Percentiles rank a stretch among this genome's conserved stretches.
Conservation (phyloP, 176 grass and related monocot species). For the Lolium perenne region DNA sequence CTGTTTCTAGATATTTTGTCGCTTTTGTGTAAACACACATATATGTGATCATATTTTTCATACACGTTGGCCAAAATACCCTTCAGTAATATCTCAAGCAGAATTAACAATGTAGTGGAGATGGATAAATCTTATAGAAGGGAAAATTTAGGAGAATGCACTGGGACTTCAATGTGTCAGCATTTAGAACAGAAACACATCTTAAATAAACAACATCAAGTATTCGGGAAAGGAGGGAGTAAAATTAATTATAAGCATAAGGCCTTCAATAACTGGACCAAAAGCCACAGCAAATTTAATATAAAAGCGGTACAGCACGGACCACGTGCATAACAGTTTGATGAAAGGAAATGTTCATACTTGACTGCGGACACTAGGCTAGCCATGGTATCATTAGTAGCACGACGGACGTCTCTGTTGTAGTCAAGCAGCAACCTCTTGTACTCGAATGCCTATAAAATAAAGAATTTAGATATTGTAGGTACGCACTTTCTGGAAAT, state of each 20-base stretch:
- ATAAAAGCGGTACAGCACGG: constrained; percentile 25
- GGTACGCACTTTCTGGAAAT: neutral
- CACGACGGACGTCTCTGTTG: constrained; percentile 90
- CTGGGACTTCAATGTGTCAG: neutral
- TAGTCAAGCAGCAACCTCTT: constrained; percentile 87
- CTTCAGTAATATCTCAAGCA: constrained; percentile 20
- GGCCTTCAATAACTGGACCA: constrained; percentile 16
- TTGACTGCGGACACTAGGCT: constrained; percentile 73
- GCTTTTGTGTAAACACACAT: neutral
- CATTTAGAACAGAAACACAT: neutral
- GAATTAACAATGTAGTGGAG: neutral
- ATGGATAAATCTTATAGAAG: neutral
- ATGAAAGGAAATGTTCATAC: constrained; percentile 53
- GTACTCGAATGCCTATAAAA: constrained; percentile 87
- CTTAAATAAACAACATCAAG: neutral
- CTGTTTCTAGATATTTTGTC: neutral
- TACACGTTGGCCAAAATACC: neutral
- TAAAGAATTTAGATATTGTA: constrained; percentile 35
- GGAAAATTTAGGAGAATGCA: neutral
- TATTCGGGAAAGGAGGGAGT: neutral
- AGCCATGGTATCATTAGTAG: constrained; percentile 88
- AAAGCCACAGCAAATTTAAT: neutral
- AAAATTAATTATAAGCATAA: constrained; percentile 33
- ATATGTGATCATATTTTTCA: neutral
- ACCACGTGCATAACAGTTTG: constrained; percentile 26